Conservation (phyloP, 1,139 yeast genomes). For the Pichia sp. region DNA sequence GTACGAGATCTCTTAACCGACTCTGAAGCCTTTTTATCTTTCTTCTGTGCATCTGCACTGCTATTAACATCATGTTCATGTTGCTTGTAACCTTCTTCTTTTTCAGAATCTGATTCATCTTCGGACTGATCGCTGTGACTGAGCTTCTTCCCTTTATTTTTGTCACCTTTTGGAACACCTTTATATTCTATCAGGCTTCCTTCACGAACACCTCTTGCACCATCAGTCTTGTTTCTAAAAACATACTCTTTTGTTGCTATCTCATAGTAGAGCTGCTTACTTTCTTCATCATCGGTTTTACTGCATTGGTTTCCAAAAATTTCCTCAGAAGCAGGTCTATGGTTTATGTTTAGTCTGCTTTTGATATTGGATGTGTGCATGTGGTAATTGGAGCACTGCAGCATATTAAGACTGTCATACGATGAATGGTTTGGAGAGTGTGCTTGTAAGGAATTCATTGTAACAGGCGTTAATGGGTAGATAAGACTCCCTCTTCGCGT, state of each 20-base stretch:
- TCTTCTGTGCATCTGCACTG: neutral
- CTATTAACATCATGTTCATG: neutral
- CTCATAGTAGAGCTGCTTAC: slow-evolving; percentile 3
- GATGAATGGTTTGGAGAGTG: neutral
- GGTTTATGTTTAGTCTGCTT: neutral
- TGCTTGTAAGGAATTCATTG: neutral
- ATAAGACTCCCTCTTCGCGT: slow-evolving; percentile 1
- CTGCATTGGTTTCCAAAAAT: neutral
- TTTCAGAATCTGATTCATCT: neutral
- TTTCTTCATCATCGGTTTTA: neutral
- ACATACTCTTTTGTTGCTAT: slow-evolving; percentile 2
- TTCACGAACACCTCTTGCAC: slow-evolving; percentile 1
- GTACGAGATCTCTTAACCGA: slow-evolving; percentile 33
- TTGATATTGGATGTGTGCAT: neutral
- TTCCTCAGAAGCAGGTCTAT: neutral
- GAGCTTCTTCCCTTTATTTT: neutral
- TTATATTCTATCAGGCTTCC: neutral
- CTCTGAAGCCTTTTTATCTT: slow-evolving; percentile 4
- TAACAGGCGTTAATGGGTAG: slow-evolving; percentile 6
- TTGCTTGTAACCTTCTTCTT: neutral
- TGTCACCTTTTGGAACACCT: neutral
- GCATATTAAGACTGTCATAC: neutral
- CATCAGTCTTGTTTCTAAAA: slow-evolving; percentile 1
- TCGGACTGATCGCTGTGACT: neutral
- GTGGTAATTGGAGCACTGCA: neutral